Conservation (phyloP, 257 asterid species). For the Ocimum tenuiflorum region DNA sequence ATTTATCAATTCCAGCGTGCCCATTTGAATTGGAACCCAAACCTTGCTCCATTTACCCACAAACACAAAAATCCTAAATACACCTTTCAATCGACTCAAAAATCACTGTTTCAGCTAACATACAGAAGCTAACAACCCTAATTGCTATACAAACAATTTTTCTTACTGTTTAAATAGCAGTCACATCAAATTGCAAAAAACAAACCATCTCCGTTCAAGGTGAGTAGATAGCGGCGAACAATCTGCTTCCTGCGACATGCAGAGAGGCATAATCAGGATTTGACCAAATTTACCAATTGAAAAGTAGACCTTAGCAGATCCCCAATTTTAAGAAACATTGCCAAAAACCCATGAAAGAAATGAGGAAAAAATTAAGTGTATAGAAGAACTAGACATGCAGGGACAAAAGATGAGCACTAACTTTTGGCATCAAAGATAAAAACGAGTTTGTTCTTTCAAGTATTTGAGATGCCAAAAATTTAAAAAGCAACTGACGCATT, state of each 20-base stretch:
- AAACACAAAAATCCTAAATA: conserved; percentile 15
- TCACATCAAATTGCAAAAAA: conserved; percentile 10
- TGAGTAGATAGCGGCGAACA: conserved; percentile 4
- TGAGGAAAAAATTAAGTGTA: neutral
- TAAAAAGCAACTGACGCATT: no score
- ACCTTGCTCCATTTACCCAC: conserved; percentile 58
- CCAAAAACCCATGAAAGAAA: neutral
- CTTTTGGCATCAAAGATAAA: conserved; percentile 3
- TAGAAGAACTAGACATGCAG: conserved; percentile 11
- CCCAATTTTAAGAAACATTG: conserved; percentile 24
- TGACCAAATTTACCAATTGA: neutral
- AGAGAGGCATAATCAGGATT: neutral
- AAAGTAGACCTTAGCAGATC: conserved; percentile 20
- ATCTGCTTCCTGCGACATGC: conserved; percentile 37
- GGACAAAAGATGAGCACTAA: neutral
- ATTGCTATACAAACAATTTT: neutral
- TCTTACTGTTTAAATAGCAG: neutral
- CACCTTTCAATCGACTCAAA: conserved; percentile 1
- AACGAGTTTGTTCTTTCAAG: neutral
- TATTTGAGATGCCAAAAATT: neutral
- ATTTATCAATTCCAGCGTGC: conserved; percentile 53
- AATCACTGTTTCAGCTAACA: neutral
- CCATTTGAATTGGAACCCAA: conserved; percentile 39
- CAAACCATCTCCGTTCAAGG: conserved; percentile 10
- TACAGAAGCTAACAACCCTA: neutral